Evolutionary conservation across 176 grass and related monocot genomes (phyloP), one percentile per base, ranked within the genome.

Genomic region (Puccinellia tenuiflora): DNA sequence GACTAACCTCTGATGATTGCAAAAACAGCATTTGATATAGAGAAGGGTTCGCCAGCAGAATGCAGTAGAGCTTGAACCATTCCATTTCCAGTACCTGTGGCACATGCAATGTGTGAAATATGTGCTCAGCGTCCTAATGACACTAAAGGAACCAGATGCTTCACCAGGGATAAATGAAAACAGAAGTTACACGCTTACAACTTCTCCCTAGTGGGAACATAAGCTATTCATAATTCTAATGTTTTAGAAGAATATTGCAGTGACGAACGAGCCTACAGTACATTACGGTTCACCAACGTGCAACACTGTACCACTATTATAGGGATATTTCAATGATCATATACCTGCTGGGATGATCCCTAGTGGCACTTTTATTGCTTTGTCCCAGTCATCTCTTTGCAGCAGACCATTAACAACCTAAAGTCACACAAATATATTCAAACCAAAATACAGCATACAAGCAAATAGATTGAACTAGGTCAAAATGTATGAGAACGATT

Each of bases 331-430:
- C 30, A 60, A 20, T 68, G 11, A 79, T 79, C 42, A 51, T 26
- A 28, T 86, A 96, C 96, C 96, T 92, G 97, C 91, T 24, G 97
- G 97, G 73, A 99, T 89, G 75, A 99, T 92, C 45, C 97, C 97
- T 77, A 99, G 85, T 73, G 97, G 97, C 51, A 96, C 59, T 90
- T 99, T 92, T 83, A 99, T 99, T 81, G 91, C 97, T 73, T 73
- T 92, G 18, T 88, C 73, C 97, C 97, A 99, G 65, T 99, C 93
- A 73, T 96, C 84, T 78, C 97, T 96, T 88, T 90, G 89, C 68
- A 99, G 85, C 26, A 99, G 82, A 40, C 97, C 97, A 91, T 99
- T 99, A 79, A 99, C 89, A 52, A 99, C 93, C 97, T 99, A 87
- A 47, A 86, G 3, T 39, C 5, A 76, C 77, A 89, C 14, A 75